phyloP scores from a whole-genome alignment of 345 rosid species.

The Gossypium rotundifolium region DNA sequence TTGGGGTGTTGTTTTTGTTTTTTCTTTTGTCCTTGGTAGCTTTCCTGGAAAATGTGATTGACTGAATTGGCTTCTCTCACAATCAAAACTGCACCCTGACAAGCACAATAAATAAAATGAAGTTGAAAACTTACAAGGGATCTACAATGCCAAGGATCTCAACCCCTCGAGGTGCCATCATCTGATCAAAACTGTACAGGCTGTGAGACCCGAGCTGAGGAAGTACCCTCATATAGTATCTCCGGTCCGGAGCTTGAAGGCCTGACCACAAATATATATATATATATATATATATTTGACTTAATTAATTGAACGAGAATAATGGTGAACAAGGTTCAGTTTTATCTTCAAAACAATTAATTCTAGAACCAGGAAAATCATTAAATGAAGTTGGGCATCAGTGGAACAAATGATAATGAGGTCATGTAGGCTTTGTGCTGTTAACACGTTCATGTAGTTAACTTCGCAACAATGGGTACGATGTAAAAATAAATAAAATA shows the following conservation, averaged over 20 bases:
- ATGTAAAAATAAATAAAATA: background rate
- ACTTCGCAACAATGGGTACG: background rate
- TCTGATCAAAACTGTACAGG: constrained; percentile 37
- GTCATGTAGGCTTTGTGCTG: background rate
- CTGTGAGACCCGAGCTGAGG: constrained; percentile 18
- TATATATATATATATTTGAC: background rate
- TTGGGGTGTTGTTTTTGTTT: background rate
- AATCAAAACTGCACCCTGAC: constrained; percentile 26
- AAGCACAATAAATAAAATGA: constrained; percentile 6
- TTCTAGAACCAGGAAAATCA: background rate
- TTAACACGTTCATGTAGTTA: background rate
- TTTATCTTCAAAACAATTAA: background rate
- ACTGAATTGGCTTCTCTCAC: background rate
- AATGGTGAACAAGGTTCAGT: background rate
- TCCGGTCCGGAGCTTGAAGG: constrained; percentile 20
- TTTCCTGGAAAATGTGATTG: background rate
- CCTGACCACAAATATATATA: too few relatives aligned
- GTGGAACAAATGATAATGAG: background rate
- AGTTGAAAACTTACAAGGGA: constrained; percentile 20
- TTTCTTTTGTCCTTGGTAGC: background rate
- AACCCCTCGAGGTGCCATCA: constrained; percentile 20
- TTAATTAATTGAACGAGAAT: background rate
- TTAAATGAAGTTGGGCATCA: background rate
- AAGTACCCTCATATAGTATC: constrained; percentile 16
- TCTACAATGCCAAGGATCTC: constrained; percentile 17